Evolutionary conservation across 352 stramenopile species (phyloP), one percentile per base, ranked within the genome.

Genomic region (Phytophthora constricta): DNA sequence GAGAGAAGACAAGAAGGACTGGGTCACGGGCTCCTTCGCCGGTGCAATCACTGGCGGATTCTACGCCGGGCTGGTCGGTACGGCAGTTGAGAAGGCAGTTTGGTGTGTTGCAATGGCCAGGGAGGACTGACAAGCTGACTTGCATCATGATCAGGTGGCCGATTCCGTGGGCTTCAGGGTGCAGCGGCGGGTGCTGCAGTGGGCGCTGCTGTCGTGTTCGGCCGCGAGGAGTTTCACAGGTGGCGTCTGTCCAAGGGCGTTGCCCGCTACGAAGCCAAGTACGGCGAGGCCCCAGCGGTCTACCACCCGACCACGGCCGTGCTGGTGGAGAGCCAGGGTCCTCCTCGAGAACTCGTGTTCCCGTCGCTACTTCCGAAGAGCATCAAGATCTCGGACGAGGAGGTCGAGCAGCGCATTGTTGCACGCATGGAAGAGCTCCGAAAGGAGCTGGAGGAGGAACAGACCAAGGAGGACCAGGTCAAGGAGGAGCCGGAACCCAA

Each of bases 261-360:
- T 48, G 78, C 90, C 68, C 84, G 87, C 14, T 96, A 93, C 63
- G 84, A 93, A 41, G 67, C 86, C 27, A 96, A 96, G 61, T 91
- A 91, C 58, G 87, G 87, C 43, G 67, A 69, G 14, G 82, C 77
- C 20, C 82, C 86, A 19, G 73, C 72, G 0, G 69, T 90, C 47
- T 91, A 89, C 56, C 82, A 92, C 60, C 82, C 81, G 11, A 81
- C 85, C 60, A 88, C 81, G 25, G 70, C 82, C 39, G 75, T 70
- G 23, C 65, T 92, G 13, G 79, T 93, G 23, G 81, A 90, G 54
- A 86, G 74, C 60, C 86, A 91, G 56, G 74, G 80, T 10, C 80
- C 83, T 23, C 77, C 76, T 20, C 72, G 73, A 13, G 70, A 77
- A 42, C 68, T 93, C 20, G 80, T 77, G 19, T 87, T 96, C 54